Evolutionary conservation across 129 eudicot species (phyloP), one percentile per base, ranked within the genome.

Genomic region (Flaveria robusta): DNA sequence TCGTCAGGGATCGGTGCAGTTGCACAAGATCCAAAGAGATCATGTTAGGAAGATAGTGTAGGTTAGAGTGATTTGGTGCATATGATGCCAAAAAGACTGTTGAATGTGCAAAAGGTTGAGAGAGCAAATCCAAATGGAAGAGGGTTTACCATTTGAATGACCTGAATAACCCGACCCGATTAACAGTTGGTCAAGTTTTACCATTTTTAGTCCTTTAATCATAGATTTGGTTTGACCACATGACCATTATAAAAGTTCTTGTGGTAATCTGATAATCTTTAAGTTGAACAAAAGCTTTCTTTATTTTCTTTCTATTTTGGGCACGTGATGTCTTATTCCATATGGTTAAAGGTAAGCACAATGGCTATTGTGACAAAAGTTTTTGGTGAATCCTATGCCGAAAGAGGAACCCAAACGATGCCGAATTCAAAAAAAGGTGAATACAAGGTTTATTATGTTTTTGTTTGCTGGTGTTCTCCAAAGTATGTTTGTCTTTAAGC

Each of bases 31-130:
- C 82, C 90, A 81, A 83, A 64, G 52, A 65, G 84, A 77, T 82
- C 41, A 11, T 34, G 75, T 18, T 31, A 66, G 14, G 58, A 74
- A 74, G 83, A 80, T 66, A 56, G 66, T 80, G 70, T 74, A 80
- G 60, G 79, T 71, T 79, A 79, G 72, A 72, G 71, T 70, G 56
- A 71, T 76, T 71, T 71, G 83, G 69, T 74, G 66, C 22, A 80
- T 34, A 39, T 79, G 79, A 81, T 68, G 85, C 85, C 81, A 77
- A 77, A 68, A 68, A 82, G 81, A 85, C 84, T 77, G 80, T 85
- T 45, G 26, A 58, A 62, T 55, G 70, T 62, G 86, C 70, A 56
- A 76, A 52, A 82, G 16, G 86, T 50, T 77, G 66, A 85, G 81
- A 45, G 75, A 34, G 42, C 60, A 7, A 34, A 81, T 71, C 86